Base-by-base conservation (phyloP, 108 stramenopile species). In the Chaetoceros tenuissimus region DNA sequence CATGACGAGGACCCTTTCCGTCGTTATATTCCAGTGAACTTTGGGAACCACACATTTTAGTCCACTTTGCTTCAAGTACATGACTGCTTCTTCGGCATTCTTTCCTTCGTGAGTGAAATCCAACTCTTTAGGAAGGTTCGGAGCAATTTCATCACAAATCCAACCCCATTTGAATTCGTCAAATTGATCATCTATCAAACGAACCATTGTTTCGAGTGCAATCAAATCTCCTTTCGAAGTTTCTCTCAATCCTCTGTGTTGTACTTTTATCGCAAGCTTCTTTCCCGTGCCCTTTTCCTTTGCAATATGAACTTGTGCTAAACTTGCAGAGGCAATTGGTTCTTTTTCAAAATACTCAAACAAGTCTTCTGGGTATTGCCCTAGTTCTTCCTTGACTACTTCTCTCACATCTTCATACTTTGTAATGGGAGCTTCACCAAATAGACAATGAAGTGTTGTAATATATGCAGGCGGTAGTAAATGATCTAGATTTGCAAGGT, bases 111-210 rank as follows among this genome's bases (percentile, higher is more conserved):
- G 78, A 13, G 54, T 57, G 62, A 98, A 98, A 60, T 98, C 87
- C 25, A 98, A 55, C 60, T 98, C 97, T 62, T 85, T 79, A 21
- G 92, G 94, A 2, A 96, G 63, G 31, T 94, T 87, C 2, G 87
- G 87, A 19, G 91, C 87, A 51, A 98, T 77, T 69, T 98, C 95
- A 62, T 95, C 92, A 23, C 92, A 88, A 3, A 97, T 86, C 96
- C 96, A 97, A 20, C 82, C 84, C 69, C 84, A 93, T 20, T 78
- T 90, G 61, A 98, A 98, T 25, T 85, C 87, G 19, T 78, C 72
- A 64, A 96, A 98, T 10, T 83, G 50, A 17, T 46, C 27, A 43
- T 92, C 91, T 7, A 95, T 60, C 24, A 74, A 44, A 19, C 68
- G 53, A 3, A 94, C 89, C 5, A 94, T 81, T 0, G 59, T 48